These are phyloP conservation scores for Nakazawaea laoshanensis DNA, from an alignment of 805 yeast genomes.

Conservation along the genomic window DNA sequence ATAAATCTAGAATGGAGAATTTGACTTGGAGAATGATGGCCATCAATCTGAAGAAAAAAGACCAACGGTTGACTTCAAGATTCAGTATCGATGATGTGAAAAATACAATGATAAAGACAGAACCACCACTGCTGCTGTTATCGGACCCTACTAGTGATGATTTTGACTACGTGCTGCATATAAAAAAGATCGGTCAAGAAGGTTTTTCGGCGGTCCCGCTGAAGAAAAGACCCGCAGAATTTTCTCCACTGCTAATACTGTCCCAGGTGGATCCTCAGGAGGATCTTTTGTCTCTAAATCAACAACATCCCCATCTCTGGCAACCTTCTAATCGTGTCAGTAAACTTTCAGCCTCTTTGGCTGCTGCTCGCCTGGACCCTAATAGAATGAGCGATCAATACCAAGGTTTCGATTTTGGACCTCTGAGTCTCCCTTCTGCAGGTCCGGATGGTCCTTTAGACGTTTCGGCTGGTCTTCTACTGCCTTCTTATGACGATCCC, in stretches of 20 bases:
- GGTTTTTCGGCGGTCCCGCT: conserved; percentile 12
- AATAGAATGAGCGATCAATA: conserved; percentile 1
- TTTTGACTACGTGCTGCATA: conserved; percentile 59
- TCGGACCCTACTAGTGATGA: conserved; percentile 42
- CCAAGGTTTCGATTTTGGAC: conserved; percentile 11
- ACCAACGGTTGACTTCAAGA: conserved; percentile 69
- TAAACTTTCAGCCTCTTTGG: conserved; percentile 12
- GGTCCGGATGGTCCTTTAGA: background rate
- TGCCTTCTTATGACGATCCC: background rate
- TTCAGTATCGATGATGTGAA: conserved; percentile 53
- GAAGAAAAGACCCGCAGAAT: conserved; percentile 18
- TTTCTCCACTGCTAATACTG: conserved; percentile 14
- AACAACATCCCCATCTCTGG: background rate
- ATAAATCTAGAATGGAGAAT: conserved; percentile 72
- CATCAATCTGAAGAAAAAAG: conserved; percentile 23
- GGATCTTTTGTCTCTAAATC: conserved; percentile 6
- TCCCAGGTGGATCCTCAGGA: conserved; percentile 2
- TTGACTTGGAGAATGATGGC: conserved; percentile 85
- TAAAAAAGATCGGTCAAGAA: conserved; percentile 43
- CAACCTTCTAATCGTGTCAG: conserved; percentile 8
- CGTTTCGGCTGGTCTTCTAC: background rate
- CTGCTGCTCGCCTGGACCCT: conserved; percentile 3
- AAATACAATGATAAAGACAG: conserved; percentile 3
- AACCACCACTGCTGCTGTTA: background rate
- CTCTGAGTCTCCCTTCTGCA: conserved; percentile 9